Conservation (phyloP, 768 basidiomycete genomes). For the Mycena latifolia region DNA sequence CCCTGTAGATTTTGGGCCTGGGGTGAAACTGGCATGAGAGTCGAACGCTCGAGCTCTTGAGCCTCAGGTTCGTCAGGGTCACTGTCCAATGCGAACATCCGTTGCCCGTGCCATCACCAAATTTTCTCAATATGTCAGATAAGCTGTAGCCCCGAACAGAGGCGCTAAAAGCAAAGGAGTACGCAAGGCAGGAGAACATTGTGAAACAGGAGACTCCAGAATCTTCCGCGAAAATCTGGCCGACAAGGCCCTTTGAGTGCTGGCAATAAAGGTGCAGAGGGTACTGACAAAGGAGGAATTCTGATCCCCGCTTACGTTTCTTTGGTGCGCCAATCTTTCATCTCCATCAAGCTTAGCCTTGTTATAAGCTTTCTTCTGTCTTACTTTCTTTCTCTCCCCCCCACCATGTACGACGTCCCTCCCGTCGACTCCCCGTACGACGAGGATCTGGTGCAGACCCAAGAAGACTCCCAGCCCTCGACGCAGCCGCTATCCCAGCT, state of each 20-base stretch:
- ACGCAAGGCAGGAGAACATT: not conserved
- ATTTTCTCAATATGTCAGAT: not conserved
- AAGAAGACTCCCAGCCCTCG: slow-evolving; percentile 1
- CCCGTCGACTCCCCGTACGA: not conserved
- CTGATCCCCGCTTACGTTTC: slow-evolving; percentile 9
- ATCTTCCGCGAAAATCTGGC: no score
- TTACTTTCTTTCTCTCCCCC: slow-evolving; percentile 4
- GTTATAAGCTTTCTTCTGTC: slow-evolving; percentile 18
- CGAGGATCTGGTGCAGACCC: slow-evolving; percentile 4
- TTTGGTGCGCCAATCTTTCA: slow-evolving; percentile 9
- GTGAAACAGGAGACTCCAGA: no score
- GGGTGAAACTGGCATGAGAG: no score
- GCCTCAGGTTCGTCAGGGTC: not conserved
- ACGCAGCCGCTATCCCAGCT: slow-evolving; percentile 16
- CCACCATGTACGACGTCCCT: slow-evolving; percentile 18
- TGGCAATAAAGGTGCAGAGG: no score
- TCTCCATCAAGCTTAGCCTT: slow-evolving; percentile 21
- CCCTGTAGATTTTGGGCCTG: no score
- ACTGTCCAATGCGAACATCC: not conserved
- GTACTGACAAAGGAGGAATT: no score
- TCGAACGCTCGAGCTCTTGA: no score
- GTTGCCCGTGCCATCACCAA: not conserved
- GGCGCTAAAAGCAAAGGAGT: not conserved
- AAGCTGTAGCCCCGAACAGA: not conserved
- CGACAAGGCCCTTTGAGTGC: no score